Base-by-base conservation (phyloP, 129 eudicot genomes). In the Erigeron canadensis region DNA sequence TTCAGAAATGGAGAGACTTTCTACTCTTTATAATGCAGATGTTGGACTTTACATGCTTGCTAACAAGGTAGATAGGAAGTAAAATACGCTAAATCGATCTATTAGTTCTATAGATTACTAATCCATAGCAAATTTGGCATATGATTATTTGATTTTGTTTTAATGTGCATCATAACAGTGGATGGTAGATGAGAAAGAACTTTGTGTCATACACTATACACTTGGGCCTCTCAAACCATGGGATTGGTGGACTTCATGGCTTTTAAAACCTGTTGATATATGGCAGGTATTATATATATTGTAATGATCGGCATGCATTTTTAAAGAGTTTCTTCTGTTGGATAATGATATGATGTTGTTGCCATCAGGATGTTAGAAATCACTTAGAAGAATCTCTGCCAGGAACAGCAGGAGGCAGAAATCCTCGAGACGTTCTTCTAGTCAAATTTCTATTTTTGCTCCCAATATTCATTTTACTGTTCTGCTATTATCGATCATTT, bases 191-290 rank as follows among this genome's bases (percentile, higher is more conserved):
- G 98, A 89, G 84, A 81, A 83, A 63, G 95, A 93, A 78, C 92
- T 93, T 15, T 80, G 88, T 63, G 90, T 93, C 64, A 87, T 93
- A 77, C 98, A 93, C 70, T 93, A 93, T 81, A 93, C 98, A 15
- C 96, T 93, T 46, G 98, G 98, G 40, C 98, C 98, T 39, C 88
- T 93, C 12, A 93, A 93, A 75, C 98, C 98, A 65, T 93, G 98
- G 98, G 98, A 93, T 79, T 93, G 98, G 98, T 93, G 96, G 96
- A 93, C 98, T 44, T 89, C 91, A 17, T 93, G 96, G 98, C 95
- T 93, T 70, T 75, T 93, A 56, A 93, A 89, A 81, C 98, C 98
- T 73, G 98, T 93, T 71, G 98, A 93, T 75, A 88, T 86, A 60
- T 93, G 98, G 98, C 98, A 93, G 97, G 97, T 87, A 45, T 12